A percentile compares a stretch with the other conserved stretches of the same genome.
Conservation (phyloP, 169 alveolate species). For the Babesia sp. region DNA sequence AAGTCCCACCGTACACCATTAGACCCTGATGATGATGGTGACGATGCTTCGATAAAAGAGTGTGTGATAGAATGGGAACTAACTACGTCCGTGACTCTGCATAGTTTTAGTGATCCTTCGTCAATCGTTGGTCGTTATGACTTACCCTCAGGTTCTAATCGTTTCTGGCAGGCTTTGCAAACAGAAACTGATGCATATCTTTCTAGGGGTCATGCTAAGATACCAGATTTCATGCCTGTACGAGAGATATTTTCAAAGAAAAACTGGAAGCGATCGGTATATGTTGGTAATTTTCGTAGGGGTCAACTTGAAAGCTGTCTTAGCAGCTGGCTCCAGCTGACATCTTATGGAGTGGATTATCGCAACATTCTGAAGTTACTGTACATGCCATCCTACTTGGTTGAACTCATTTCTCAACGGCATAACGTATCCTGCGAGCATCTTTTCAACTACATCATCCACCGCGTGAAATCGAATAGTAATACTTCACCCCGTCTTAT, state of each 20-base stretch:
- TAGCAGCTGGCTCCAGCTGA: slow-evolving; percentile 25
- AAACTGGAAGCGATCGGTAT: slow-evolving; percentile 44
- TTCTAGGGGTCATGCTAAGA: not conserved
- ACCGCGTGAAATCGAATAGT: slow-evolving; percentile 3
- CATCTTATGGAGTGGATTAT: slow-evolving; percentile 32
- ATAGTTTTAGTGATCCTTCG: slow-evolving; percentile 5
- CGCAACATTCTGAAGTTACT: slow-evolving; percentile 12
- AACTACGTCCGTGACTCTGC: slow-evolving; percentile 2
- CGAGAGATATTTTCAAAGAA: slow-evolving; percentile 40
- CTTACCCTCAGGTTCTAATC: not conserved
- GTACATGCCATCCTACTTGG: slow-evolving; percentile 36
- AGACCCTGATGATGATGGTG: not conserved
- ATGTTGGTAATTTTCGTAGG: not conserved
- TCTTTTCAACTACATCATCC: slow-evolving; percentile 8
- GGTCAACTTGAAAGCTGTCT: slow-evolving; percentile 29
- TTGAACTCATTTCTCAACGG: not conserved
- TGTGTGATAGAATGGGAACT: slow-evolving; percentile 45
- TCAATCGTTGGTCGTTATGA: slow-evolving; percentile 20
- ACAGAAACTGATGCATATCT: slow-evolving; percentile 32
- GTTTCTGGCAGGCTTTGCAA: slow-evolving; percentile 40
- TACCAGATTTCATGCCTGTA: slow-evolving; percentile 25
- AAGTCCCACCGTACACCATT: not conserved
- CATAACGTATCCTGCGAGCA: slow-evolving; percentile 21
- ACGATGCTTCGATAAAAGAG: not conserved
- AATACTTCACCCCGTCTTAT: not conserved